These are phyloP conservation scores for Solanum hybrid DNA, from an alignment of 305 asterid species.

Conservation along the genomic window DNA sequence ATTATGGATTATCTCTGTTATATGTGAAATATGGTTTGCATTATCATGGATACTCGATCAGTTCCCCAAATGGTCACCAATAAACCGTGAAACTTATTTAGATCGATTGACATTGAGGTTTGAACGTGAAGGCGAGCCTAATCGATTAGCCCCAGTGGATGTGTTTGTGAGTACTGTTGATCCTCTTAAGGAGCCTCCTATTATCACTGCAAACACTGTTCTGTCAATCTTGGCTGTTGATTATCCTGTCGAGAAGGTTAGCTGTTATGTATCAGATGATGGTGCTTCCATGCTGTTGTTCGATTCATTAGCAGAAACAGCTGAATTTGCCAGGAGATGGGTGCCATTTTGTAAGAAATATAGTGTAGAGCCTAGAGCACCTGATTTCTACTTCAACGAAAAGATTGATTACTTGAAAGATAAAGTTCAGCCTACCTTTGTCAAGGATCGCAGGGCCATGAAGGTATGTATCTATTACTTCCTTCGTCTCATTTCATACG, in stretches of 20 bases:
- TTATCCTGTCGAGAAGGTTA: constrained; percentile 67
- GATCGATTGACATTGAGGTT: constrained; percentile 69
- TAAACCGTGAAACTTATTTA: constrained; percentile 69
- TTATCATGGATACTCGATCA: constrained; percentile 83
- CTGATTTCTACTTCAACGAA: constrained; percentile 66
- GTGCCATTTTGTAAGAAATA: constrained; percentile 80
- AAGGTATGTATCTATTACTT: constrained; percentile 32
- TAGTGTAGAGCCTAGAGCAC: constrained; percentile 68
- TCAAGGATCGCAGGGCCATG: constrained; percentile 86
- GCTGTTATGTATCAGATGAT: constrained; percentile 81
- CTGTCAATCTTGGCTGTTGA: constrained; percentile 66
- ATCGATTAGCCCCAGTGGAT: constrained; percentile 41
- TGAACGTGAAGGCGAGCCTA: constrained; percentile 64
- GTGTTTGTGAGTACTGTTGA: constrained; percentile 74
- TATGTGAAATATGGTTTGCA: constrained; percentile 81
- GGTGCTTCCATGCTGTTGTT: constrained; percentile 85
- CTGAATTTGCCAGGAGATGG: constrained; percentile 81
- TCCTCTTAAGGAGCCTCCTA: constrained; percentile 82
- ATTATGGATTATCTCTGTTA: constrained; percentile 68
- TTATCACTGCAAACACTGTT: constrained; percentile 71
- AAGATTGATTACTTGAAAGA: constrained; percentile 76
- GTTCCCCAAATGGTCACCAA: constrained; percentile 79
- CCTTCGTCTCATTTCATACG: background rate
- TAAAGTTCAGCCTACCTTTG: constrained; percentile 74
- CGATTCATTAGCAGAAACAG: constrained; percentile 58